Evolutionary conservation across 164 flowering plant species (phyloP).

Genomic region (Houttuynia cordata): DNA sequence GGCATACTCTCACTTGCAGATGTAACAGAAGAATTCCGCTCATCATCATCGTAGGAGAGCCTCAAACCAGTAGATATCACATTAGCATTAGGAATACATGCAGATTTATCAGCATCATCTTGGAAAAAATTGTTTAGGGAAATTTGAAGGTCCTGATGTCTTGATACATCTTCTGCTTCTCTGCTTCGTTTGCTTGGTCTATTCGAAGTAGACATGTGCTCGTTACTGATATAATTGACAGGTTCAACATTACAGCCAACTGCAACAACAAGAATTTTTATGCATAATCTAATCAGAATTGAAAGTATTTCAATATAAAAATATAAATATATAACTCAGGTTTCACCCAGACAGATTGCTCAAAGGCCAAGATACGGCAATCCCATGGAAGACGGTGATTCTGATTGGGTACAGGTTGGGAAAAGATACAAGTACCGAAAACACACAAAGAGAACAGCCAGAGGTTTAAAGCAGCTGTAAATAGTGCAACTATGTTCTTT

Average conservation of each 20-base stretch:
- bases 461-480: no score
- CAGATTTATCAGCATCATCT: conserved; percentile 47
- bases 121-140: conserved; percentile 44
- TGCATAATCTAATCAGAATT: not conserved
- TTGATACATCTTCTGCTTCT: conserved; percentile 41
- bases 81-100: conserved; percentile 37
- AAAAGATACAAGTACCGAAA: no score
- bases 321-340: no score
- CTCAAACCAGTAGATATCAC: conserved; percentile 75
- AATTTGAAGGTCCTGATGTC: conserved; percentile 58
- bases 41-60: conserved; percentile 81
- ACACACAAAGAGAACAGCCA: no score
- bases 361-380: no score
- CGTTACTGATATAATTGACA: conserved; percentile 51
- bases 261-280: conserved; percentile 27
- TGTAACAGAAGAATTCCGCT: conserved; percentile 61
- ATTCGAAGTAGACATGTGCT: conserved; percentile 26
- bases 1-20: conserved; percentile 63
- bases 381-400: no score
- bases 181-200: conserved; percentile 40
- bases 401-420: no score
- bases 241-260: conserved; percentile 50
- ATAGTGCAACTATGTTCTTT: no score
- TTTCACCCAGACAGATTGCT: no score
- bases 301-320: not conserved